A percentile compares a stretch with the other conserved stretches of the same genome.
These are phyloP conservation scores for Auriscalpium orientale DNA, from an alignment of 768 basidiomycete genomes.

Conservation along the genomic window DNA sequence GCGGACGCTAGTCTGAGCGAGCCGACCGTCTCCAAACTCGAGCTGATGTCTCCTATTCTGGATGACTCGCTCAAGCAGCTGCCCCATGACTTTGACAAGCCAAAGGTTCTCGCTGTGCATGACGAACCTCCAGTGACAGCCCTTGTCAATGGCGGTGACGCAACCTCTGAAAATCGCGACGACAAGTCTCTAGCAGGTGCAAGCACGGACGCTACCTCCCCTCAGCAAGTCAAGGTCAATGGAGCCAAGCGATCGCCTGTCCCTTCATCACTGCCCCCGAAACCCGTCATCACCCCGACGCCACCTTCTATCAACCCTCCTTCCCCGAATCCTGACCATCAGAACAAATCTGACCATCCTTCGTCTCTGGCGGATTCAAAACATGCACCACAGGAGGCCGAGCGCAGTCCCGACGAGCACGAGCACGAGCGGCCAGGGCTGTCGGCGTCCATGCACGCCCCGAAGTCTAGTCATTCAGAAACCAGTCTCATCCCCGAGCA, in stretches of 20 bases:
- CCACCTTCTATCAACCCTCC: background rate
- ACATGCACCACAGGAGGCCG: background rate
- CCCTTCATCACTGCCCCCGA: conserved; percentile 42
- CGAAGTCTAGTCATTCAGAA: conserved; percentile 27
- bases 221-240: background rate
- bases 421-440: conserved; percentile 24
- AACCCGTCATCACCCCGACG: conserved; percentile 25
- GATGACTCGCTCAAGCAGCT: conserved; percentile 16
- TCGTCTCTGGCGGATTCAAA: conserved; percentile 4
- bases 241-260: conserved; percentile 15
- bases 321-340: conserved; percentile 14
- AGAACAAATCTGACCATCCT: background rate
- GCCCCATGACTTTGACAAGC: conserved; percentile 11
- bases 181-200: background rate
- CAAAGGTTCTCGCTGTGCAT: conserved; percentile 1
- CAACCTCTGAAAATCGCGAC: background rate
- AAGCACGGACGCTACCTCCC: background rate
- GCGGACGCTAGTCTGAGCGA: conserved; percentile 17
- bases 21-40: conserved; percentile 23
- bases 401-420: background rate
- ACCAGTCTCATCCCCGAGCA: conserved; percentile 29
- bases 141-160: background rate
- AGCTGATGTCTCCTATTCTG: conserved; percentile 16
- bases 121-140: background rate
- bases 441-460: conserved; percentile 52